Base-by-base conservation (phyloP, 2,329 filamentous ascomycete species). In the Hypocrella siamensis region DNA sequence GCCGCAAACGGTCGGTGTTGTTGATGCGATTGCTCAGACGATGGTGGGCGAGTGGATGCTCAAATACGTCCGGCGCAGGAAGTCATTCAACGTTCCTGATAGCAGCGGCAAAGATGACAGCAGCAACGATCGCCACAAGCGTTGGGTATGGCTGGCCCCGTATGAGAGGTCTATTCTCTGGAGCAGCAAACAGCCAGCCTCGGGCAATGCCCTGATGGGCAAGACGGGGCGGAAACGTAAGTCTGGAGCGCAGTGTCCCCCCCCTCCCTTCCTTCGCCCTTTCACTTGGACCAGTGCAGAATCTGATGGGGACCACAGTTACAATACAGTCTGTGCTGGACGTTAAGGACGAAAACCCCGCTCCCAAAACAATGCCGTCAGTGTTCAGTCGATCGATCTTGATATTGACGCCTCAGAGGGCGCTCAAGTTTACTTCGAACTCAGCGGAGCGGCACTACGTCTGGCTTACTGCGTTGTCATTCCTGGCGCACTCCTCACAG, bases 21-120 rank as follows among this genome's bases (percentile, higher is more conserved):
- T 98, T 5, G 90, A 96, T 57, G 85, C 90, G 4, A 96, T 98
- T 53, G 86, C 90, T 2, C 86, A 93, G 49, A 92, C 88, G 0
- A 98, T 98, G 90, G 84, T 98, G 19, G 90, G 90, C 24, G 90
- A 96, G 47, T 90, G 83, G 80, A 88, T 92, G 81, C 86, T 78
- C 63, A 92, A 92, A 54, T 90, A 92, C 46, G 79, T 88, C 21
- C 70, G 82, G 31, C 71, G 82, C 51, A 74, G 88, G 41, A 94
- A 86, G 57, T 92, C 88, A 0, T 96, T 98, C 50, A 84, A 84
- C 15, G 74, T 88, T 32, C 59, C 69, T 3, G 81, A 86, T 28
- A 65, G 61, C 17, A 72, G 65, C 37, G 67, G 68, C 22, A 73
- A 73, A 39, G 75, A 85, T 46, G 73, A 80, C 39, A 78, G 65